Base-by-base conservation (phyloP, 148 eudicot genomes). In the Pharnaceum exiguum region DNA sequence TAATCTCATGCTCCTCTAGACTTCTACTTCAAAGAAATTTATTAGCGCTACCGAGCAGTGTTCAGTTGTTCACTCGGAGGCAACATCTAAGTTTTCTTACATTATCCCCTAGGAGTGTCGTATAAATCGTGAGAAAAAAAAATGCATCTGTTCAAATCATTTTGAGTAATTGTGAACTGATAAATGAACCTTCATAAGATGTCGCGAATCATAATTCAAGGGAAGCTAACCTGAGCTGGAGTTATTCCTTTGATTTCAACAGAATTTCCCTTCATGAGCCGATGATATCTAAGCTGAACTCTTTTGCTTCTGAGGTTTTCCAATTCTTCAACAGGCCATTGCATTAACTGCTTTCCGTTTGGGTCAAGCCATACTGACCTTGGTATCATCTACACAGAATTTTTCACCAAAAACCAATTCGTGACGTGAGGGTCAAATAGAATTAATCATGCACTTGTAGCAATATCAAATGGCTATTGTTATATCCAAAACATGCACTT, bases 261-360 rank as follows among this genome's bases (percentile, higher is more conserved):
- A 19, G 29, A 32, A 15, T 49, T 53, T 46, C 77, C 73, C 3
- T 17, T 43, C 10, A 7, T 2, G 19, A 73, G 69, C 9, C n/a
- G 25, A 33, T 30, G 32, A 29, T 57, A 51, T 30, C 23, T 38
- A 17, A 68, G 51, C 36, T 63, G 16, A 36, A 73, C 66, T 31
- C 51, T 68, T 25, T 37, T 26, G n/a, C 18, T 35, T 33, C 77
- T 63, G 8, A 68, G 66, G 10, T 5, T 37, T 70, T 75, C 60
- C 51, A 75, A 17, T 55, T 69, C 78, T 43, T 65, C 75, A 42
- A 75, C 63, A 2, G 78, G 79, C 79, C 79, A 75, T 44, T 60
- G 67, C 26, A 48, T 16, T 55, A 75, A 37, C 48, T 75, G 79
- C 24, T 60, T 73, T 1, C 79, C 72, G 7, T 13, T 60, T 24